Evolutionary conservation across 2,329 filamentous ascomycete genomes (phyloP).

Genomic region (Penicillium janthinellum): DNA sequence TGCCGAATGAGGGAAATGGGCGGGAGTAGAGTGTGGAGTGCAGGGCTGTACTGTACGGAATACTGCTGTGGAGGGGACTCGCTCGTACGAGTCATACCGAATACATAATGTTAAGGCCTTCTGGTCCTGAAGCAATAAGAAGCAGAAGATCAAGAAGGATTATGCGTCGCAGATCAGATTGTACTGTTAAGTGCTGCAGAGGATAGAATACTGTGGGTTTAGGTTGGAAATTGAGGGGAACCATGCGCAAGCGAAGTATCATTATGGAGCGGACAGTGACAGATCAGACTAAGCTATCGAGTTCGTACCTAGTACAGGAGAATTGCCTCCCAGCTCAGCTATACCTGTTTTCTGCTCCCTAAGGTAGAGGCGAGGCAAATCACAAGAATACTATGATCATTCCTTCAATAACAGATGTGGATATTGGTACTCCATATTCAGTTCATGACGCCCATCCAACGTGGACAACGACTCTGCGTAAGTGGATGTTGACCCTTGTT

Average conservation of each 20-base stretch:
- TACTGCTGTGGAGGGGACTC: neutral
- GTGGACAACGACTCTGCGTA: too few relatives aligned
- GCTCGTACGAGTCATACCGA: neutral
- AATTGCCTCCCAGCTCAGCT: neutral
- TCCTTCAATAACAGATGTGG: neutral
- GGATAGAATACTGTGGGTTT: too few relatives aligned
- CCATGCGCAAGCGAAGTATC: neutral
- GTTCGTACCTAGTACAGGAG: neutral
- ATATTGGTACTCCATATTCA: neutral
- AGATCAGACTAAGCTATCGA: constrained; percentile 14
- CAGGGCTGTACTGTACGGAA: neutral
- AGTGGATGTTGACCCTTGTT: neutral
- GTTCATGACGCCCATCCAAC: neutral
- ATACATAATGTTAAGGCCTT: neutral
- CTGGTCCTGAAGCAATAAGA: neutral
- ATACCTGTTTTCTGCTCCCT: neutral
- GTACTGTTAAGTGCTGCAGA: neutral
- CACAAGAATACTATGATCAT: neutral
- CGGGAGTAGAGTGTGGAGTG: neutral
- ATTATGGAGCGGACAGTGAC: constrained; percentile 1
- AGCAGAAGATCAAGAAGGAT: neutral
- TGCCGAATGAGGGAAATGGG: neutral
- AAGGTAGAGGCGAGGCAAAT: neutral
- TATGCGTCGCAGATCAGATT: neutral
- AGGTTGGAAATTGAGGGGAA: neutral